Conservation (phyloP, 768 basidiomycete genomes). For the Trametes gibbosa region DNA sequence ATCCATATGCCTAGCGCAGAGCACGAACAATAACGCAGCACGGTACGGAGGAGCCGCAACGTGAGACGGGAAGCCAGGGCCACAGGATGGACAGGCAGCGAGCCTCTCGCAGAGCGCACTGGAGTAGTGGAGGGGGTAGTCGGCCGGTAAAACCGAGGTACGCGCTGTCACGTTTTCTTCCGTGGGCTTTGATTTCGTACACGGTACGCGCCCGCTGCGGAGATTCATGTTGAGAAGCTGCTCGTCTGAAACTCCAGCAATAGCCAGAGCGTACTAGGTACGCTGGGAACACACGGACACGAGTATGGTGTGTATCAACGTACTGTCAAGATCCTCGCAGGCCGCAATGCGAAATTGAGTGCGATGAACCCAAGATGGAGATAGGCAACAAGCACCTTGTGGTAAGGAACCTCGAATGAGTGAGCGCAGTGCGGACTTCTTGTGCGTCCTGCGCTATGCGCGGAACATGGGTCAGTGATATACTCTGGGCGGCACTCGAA, state of each 20-base stretch:
- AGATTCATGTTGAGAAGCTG: background rate
- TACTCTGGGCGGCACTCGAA: background rate
- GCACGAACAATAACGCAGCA: no score
- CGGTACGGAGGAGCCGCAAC: background rate
- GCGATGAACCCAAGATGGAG: background rate
- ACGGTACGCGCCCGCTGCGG: background rate
- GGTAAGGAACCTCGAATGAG: background rate
- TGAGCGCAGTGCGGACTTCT: background rate
- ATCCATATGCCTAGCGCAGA: no score
- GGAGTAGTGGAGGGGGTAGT: background rate
- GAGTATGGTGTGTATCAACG: background rate
- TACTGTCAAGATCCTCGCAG: background rate
- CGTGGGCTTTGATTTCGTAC: background rate
- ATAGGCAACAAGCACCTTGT: background rate
- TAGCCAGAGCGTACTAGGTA: no score
- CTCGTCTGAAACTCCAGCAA: background rate
- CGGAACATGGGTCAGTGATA: background rate
- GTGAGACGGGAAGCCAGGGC: background rate
- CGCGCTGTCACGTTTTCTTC: background rate
- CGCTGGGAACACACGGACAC: no score
- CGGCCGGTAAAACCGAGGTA: slow-evolving; percentile 14
- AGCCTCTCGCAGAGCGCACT: no score
- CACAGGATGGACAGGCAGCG: no score
- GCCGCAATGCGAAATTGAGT: background rate
- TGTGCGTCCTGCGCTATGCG: background rate